Evolutionary conservation across 768 basidiomycete genomes (phyloP).

Genomic region (Collybiopsis luxurians): DNA sequence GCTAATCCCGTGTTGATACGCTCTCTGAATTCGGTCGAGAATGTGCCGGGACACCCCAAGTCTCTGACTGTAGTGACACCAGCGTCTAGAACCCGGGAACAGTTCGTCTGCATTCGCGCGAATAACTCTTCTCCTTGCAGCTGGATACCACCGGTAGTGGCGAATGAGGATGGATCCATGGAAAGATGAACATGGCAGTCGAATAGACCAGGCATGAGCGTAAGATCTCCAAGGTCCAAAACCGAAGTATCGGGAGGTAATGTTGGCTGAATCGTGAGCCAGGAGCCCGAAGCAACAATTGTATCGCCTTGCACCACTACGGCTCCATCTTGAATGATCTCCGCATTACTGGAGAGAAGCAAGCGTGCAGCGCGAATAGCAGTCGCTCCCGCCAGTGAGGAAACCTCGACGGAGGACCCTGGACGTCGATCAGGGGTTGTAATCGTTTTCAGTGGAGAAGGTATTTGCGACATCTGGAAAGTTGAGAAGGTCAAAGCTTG

Average conservation of each 20-base stretch:
- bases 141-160: neutral
- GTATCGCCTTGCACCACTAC: neutral
- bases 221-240: conserved; percentile 2
- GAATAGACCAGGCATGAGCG: conserved; percentile 7
- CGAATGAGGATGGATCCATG: conserved; percentile 2
- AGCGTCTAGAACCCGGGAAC: conserved; percentile 2
- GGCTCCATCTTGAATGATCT: conserved; percentile 3
- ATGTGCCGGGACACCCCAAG: conserved; percentile 1
- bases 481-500: no score
- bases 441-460: neutral
- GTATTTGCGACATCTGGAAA: neutral
- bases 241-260: neutral
- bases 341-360: neutral
- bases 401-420: no score
- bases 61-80: conserved; percentile 6
- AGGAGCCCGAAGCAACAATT: neutral
- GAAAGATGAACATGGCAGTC: conserved; percentile 10
- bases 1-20: neutral
- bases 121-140: neutral
- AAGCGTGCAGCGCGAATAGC: conserved; percentile 1
- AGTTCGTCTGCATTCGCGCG: conserved; percentile 2
- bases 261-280: neutral
- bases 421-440: neutral
- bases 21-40: neutral
- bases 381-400: neutral